Conservation (phyloP, 495 filamentous ascomycete species). For the Mycothermus thermophilus region DNA sequence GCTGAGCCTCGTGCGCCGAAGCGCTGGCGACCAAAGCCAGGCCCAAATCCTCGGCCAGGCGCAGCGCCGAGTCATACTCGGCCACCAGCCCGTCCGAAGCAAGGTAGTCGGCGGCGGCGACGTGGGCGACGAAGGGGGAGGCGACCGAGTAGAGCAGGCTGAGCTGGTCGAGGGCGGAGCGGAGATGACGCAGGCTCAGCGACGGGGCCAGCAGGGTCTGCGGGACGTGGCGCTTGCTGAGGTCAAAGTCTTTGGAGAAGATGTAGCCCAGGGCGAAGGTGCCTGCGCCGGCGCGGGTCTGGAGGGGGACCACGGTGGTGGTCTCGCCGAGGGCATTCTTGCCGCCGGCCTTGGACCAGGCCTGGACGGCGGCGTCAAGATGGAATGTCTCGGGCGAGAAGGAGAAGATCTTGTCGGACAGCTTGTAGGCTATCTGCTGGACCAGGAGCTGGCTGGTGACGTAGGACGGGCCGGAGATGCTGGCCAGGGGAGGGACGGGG, state of each 20-base stretch:
- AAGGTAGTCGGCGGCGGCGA: conserved; percentile 86
- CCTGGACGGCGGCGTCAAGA: conserved; percentile 63
- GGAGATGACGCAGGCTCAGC: conserved; percentile 64
- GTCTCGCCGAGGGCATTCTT: conserved; percentile 69
- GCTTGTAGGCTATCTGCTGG: conserved; percentile 85
- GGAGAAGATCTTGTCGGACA: conserved; percentile 92
- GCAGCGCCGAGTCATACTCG: conserved; percentile 72
- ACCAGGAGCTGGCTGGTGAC: conserved; percentile 79
- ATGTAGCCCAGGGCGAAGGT: conserved; percentile 91
- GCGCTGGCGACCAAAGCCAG: conserved; percentile 72
- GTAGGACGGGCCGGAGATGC: conserved; percentile 81
- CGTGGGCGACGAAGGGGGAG: conserved; percentile 81
- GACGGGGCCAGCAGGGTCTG: conserved; percentile 81
- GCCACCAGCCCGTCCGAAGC: conserved; percentile 56
- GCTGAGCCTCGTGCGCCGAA: conserved; percentile 81
- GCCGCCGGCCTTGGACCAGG: conserved; percentile 53
- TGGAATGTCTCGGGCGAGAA: conserved; percentile 91
- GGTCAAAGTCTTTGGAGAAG: conserved; percentile 88
- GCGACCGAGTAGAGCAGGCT: conserved; percentile 76
- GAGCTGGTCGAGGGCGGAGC: conserved; percentile 75
- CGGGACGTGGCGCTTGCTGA: conserved; percentile 79
- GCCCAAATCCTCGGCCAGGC: conserved; percentile 81
- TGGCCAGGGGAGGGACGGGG: conserved; percentile 41
- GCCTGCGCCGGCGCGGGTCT: conserved; percentile 80
- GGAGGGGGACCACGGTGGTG: conserved; percentile 63